Evolutionary conservation across 805 yeast species (phyloP).

Genomic region (Nakazawaea ishiwadae): DNA sequence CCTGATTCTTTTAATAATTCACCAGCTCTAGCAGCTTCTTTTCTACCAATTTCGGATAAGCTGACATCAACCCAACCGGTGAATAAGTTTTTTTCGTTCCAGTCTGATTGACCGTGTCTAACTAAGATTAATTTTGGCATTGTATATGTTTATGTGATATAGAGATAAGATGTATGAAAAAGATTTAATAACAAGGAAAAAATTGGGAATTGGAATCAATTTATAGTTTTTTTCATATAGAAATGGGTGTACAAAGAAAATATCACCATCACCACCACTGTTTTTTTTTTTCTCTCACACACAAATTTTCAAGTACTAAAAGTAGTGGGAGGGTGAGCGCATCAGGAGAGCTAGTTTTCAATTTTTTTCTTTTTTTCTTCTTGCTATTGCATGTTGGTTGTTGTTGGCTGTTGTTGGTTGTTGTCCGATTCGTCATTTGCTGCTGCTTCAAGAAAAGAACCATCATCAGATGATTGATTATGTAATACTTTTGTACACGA

Average conservation of each 20-base stretch:
- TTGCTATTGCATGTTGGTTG: no score
- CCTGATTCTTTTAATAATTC: constrained; percentile 84
- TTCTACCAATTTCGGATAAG: constrained; percentile 76
- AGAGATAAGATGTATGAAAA: no score
- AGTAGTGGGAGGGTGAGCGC: no score
- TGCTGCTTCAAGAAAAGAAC: no score
- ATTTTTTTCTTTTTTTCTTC: no score
- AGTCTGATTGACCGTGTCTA: constrained; percentile 99
- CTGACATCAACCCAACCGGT: constrained; percentile 98
- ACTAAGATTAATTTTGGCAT: constrained; percentile 72
- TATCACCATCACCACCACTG: background rate
- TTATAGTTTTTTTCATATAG: background rate
- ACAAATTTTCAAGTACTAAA: background rate
- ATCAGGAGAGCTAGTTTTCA: no score
- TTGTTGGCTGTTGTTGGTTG: no score
- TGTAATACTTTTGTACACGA: no score
- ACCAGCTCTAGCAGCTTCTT: constrained; percentile 94
- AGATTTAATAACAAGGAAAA: no score
- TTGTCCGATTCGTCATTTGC: no score
- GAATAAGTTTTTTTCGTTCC: constrained; percentile 97
- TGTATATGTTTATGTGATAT: constrained; percentile 12
- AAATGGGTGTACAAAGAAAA: background rate
- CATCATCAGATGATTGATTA: no score
- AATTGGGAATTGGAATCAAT: background rate
- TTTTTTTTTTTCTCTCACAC: no score